Evolutionary conservation across 345 rosid species (phyloP), one percentile per base, ranked within the genome.

Genomic region (Citrus maxima): DNA sequence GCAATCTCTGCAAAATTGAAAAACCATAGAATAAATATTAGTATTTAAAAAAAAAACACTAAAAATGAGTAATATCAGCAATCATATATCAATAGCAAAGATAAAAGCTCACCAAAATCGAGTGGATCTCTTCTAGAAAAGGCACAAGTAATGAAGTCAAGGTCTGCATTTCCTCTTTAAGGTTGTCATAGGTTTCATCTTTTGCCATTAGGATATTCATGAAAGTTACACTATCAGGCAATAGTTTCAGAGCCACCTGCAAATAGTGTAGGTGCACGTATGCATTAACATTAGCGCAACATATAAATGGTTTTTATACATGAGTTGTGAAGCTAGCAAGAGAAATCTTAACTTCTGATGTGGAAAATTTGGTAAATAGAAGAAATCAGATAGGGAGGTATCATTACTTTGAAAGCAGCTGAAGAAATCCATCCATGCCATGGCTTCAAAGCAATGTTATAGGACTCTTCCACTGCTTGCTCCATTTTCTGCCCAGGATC

Each of bases 401-500:
- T 67, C 40, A 42, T 30, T 87, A 93, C 99, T 88, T 84, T 95
- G 87, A 90, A 90, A 83, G 99, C 99, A 75, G 98, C 98, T 16
- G 91, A 86, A 2, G 99, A 89, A 74, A 95, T 95, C 98, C 99
- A 95, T 67, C 98, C 92, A 87, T 95, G 99, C 89, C 93, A 88
- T 4, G 89, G 96, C 85, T 92, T 95, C 77, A 95, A 85, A 74
- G 95, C 89, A 25, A 70, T 19, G 71, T 77, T 84, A 79, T 95
- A 93, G 46, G 96, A 85, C 70, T 92, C 97, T 88, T 92, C 96
- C 83, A 96, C 97, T 71, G 86, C 85, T 79, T 87, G 76, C 81
- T 90, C 97, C 91, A 96, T 91, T 81, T 83, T 88, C 54, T 87
- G 81, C 49, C 77, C 92, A 27, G 82, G 85, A 68, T 94, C 92